These are phyloP conservation scores for Lactarius evosmus DNA, from an alignment of 768 basidiomycete genomes.

Conservation along the genomic window DNA sequence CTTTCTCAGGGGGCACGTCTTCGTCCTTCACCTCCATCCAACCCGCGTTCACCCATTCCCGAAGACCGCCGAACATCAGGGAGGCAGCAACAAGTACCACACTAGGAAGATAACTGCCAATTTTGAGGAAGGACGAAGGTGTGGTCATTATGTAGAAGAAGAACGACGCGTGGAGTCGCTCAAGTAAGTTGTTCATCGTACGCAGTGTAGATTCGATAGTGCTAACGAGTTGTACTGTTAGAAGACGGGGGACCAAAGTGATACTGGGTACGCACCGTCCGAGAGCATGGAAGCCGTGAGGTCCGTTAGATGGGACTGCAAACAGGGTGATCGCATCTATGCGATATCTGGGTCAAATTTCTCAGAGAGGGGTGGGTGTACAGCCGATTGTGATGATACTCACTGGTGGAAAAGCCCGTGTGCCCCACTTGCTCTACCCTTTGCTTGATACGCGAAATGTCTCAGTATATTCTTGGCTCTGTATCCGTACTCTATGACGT, in stretches of 20 bases:
- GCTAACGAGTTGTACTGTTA: conserved; percentile 38
- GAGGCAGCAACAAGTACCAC: conserved; percentile 79
- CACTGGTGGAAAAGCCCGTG: conserved; percentile 90
- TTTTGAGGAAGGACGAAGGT: conserved; percentile 73
- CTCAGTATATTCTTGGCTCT: conserved; percentile 65
- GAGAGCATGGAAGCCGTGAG: conserved; percentile 92
- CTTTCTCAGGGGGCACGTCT: background rate
- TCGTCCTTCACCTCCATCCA: conserved; percentile 40
- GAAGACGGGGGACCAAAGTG: background rate
- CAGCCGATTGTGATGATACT: conserved; percentile 27
- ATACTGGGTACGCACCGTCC: conserved; percentile 58
- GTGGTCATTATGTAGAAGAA: conserved; percentile 88
- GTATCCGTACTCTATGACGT: conserved; percentile 50
- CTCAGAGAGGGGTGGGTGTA: background rate
- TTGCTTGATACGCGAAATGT: conserved; percentile 70
- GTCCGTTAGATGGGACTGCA: conserved; percentile 81
- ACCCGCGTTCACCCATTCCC: conserved; percentile 64
- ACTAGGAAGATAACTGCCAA: conserved; percentile 88
- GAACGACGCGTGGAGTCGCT: conserved; percentile 95
- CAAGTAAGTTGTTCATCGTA: conserved; percentile 90
- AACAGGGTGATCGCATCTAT: conserved; percentile 94
- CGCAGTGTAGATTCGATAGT: conserved; percentile 84
- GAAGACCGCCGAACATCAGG: conserved; percentile 81
- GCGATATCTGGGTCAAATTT: conserved; percentile 59
- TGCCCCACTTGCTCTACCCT: conserved; percentile 79